Evolutionary conservation across 2,329 filamentous ascomycete genomes (phyloP).

Genomic region (Sarocladium oryzae): DNA sequence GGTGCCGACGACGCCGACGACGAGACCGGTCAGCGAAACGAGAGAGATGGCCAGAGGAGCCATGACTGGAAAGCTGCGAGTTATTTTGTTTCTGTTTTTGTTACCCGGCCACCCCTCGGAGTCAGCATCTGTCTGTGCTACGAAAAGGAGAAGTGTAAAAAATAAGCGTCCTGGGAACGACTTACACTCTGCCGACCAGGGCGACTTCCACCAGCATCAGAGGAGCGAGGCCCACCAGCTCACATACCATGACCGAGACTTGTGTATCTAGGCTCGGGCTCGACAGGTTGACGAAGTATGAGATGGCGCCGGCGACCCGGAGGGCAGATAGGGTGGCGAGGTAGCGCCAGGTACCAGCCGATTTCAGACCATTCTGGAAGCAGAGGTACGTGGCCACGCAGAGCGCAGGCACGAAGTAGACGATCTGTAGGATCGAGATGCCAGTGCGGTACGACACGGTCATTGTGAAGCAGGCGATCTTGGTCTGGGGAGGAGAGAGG

Average conservation of each 20-base stretch:
- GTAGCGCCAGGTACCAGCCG: constrained; percentile 13
- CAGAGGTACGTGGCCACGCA: constrained; percentile 11
- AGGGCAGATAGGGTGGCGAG: constrained; percentile 12
- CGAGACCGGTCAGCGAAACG: constrained; percentile 11
- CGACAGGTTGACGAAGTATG: constrained; percentile 12
- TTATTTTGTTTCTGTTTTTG: constrained; percentile 8
- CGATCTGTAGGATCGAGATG: constrained; percentile 13
- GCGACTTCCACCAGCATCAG: constrained; percentile 13
- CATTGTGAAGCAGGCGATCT: too few species aligned
- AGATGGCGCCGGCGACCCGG: constrained; percentile 12
- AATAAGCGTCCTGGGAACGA: too few species aligned
- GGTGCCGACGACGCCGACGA: constrained; percentile 12
- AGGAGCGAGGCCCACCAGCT: constrained; percentile 13
- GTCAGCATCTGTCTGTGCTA: too few species aligned
- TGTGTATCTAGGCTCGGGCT: constrained; percentile 5
- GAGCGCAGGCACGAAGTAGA: constrained; percentile 12
- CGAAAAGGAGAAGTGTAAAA: too few species aligned
- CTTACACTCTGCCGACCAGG: constrained; percentile 12
- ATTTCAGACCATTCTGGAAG: constrained; percentile 13
- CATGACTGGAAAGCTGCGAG: not conserved
- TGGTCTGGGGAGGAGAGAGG: too few species aligned
- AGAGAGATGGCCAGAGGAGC: constrained; percentile 9
- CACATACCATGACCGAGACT: constrained; percentile 13
- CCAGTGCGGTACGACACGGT: constrained; percentile 13
- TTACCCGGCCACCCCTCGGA: too few species aligned